These are phyloP conservation scores for Colletotrichum neosansevieriae DNA, from an alignment of 2,329 filamentous ascomycete genomes.

Conservation along the genomic window DNA sequence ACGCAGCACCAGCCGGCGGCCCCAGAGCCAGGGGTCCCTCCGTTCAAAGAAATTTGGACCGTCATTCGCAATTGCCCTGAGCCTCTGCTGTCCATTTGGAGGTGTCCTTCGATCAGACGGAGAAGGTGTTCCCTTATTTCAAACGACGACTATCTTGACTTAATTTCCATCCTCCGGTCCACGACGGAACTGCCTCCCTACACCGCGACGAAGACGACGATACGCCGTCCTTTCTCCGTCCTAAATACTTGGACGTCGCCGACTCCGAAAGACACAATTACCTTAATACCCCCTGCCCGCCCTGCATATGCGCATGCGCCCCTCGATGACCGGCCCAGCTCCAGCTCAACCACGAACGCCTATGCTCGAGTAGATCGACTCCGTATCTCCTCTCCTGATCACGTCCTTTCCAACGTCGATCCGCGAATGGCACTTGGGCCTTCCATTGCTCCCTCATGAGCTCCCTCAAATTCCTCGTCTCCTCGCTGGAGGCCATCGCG, in stretches of 20 bases:
- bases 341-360: conserved; percentile 23
- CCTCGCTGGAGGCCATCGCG: conserved; percentile 91
- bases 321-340: conserved; percentile 35
- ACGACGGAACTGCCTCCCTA: neutral
- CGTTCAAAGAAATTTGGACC: conserved; percentile 40
- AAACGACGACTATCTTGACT: neutral
- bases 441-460: conserved; percentile 75
- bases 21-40: conserved; percentile 32
- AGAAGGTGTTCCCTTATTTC: conserved; percentile 38
- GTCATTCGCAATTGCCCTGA: conserved; percentile 35
- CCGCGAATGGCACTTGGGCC: conserved; percentile 59
- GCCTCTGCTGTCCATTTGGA: conserved; percentile 36
- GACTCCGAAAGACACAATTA: conserved; percentile 11
- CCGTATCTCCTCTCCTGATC: conserved; percentile 6
- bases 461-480: conserved; percentile 96
- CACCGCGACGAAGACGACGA: neutral
- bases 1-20: neutral
- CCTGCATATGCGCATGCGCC: conserved; percentile 40
- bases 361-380: conserved; percentile 17
- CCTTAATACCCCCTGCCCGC: conserved; percentile 24
- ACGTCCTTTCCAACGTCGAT: neutral
- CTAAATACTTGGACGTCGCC: neutral
- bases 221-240: neutral
- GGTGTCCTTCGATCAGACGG: conserved; percentile 19
- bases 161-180: neutral